A percentile compares a stretch with the other conserved stretches of the same genome.
Evolutionary conservation across 805 yeast species (phyloP).

Genomic region (Zygotorulaspora chibaensis): DNA sequence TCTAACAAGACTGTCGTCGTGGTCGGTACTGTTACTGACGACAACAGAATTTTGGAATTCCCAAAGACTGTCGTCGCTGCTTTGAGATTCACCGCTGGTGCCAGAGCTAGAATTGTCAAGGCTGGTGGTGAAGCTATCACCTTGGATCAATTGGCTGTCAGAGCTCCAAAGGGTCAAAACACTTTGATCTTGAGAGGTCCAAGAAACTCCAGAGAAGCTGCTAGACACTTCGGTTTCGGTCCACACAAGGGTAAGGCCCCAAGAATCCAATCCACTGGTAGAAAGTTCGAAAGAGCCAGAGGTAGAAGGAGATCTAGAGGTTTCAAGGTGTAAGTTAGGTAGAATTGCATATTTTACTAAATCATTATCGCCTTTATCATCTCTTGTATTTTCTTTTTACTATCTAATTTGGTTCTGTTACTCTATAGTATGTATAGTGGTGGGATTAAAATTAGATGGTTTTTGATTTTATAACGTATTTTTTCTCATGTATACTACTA

Average conservation of each 20-base stretch:
- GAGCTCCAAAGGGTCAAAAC: conserved; percentile 99
- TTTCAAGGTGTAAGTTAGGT: conserved; percentile 89
- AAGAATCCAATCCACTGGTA: conserved; percentile 93
- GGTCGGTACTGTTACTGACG: conserved; percentile 99
- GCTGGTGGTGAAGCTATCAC: conserved; percentile 99
- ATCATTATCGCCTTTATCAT: conserved; percentile 2
- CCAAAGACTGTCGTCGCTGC: conserved; percentile 99
- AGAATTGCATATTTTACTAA: conserved; percentile 1
- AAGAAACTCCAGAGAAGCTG: conserved; percentile 98
- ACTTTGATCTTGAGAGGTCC: conserved; percentile 98
- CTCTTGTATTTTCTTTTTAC: conserved; percentile 2
- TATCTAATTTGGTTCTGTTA: not conserved
- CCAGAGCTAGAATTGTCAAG: conserved; percentile 94
- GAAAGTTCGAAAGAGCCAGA: conserved; percentile 99
- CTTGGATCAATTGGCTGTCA: conserved; percentile 96
- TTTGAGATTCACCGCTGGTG: conserved; percentile 98
- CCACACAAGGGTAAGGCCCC: conserved; percentile 99
- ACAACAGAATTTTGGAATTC: conserved; percentile 85
- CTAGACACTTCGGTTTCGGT: conserved; percentile 99
- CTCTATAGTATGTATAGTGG: conserved; percentile 13
- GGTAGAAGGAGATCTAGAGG: conserved; percentile 99
- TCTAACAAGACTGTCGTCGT: conserved; percentile 90
- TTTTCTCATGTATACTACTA: not conserved
- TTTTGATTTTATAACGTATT: not conserved
- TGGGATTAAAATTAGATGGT: conserved; percentile 8